Percentiles rank a stretch among this genome's conserved stretches.
Evolutionary conservation across 805 yeast species (phyloP).

Genomic region (Lipomyces chichibuensis): DNA sequence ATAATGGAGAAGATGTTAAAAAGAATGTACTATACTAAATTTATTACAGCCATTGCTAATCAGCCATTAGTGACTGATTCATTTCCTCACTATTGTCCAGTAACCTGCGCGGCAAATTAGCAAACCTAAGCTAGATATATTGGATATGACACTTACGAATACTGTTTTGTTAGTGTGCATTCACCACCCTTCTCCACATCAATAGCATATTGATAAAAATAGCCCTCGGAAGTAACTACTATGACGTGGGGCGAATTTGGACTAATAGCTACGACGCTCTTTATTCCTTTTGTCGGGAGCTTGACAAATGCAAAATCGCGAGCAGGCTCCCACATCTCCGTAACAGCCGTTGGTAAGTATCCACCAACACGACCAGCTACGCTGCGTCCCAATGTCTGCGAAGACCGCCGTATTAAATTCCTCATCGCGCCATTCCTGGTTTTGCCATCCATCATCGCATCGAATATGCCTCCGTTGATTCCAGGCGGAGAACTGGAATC

Average conservation of each 20-base stretch:
- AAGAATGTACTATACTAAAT: neutral
- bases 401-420: constrained; percentile 35
- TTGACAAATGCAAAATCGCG: constrained; percentile 90
- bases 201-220: constrained; percentile 75
- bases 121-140: neutral
- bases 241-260: constrained; percentile 51
- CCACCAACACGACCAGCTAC: constrained; percentile 83
- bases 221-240: constrained; percentile 82
- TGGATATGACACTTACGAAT: constrained; percentile 25
- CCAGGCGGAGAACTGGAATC: constrained; percentile 35
- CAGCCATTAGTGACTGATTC: constrained; percentile 24
- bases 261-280: constrained; percentile 47
- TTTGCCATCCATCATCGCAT: constrained; percentile 37
- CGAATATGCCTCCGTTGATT: constrained; percentile 35
- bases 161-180: constrained; percentile 65
- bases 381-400: constrained; percentile 44
- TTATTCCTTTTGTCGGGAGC: constrained; percentile 52
- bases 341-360: constrained; percentile 76
- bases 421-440: constrained; percentile 34
- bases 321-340: constrained; percentile 79
- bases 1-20: neutral
- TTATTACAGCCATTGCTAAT: neutral
- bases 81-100: constrained; percentile 32
- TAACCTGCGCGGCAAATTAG: constrained; percentile 6
- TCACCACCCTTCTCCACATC: constrained; percentile 93